Conservation (phyloP, 176 grass and related monocot species). For the Melocanna baccifera region DNA sequence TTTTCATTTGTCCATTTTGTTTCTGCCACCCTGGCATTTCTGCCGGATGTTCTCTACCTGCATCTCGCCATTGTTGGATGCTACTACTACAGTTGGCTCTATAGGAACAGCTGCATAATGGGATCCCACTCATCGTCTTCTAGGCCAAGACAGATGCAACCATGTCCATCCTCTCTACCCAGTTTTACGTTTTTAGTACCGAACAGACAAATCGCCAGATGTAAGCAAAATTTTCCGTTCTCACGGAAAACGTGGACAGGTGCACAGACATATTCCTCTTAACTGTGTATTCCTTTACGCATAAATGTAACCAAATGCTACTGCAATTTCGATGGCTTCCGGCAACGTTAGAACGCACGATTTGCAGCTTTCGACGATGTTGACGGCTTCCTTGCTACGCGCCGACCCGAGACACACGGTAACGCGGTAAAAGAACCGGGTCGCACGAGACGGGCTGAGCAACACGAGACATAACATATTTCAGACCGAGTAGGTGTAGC, state of each 20-base stretch:
- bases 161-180: neutral
- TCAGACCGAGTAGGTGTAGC: neutral
- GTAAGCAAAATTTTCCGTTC: neutral
- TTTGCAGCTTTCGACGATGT: neutral
- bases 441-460: neutral
- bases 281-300: neutral
- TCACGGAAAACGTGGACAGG: neutral
- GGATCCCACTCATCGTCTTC: constrained; percentile 5
- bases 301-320: neutral
- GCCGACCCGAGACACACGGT: neutral
- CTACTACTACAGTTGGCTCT: neutral
- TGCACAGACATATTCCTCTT: neutral
- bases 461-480: neutral
- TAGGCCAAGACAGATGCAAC: neutral
- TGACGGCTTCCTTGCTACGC: neutral
- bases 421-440: neutral
- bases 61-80: neutral
- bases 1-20: neutral
- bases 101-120: neutral
- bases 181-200: neutral
- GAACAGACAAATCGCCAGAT: neutral
- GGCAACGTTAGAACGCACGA: neutral
- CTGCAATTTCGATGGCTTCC: neutral
- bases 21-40: constrained; percentile 6
- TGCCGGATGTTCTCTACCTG: neutral